These are phyloP conservation scores for Hordeum pubiflorum DNA, from an alignment of 202 grass and related monocot species.

Conservation along the genomic window DNA sequence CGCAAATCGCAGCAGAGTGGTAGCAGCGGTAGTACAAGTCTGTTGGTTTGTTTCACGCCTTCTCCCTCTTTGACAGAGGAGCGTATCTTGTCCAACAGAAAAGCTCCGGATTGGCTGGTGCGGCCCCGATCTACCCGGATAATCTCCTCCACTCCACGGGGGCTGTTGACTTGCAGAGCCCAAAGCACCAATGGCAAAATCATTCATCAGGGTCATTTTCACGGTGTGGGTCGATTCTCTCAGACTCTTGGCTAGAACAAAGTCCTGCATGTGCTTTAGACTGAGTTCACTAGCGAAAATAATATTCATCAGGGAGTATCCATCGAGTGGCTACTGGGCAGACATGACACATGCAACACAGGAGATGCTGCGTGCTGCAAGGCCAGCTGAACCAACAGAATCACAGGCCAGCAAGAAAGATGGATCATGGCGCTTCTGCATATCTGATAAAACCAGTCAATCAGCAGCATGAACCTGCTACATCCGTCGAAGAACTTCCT, in stretches of 20 bases:
- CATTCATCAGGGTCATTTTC: slow-evolving; percentile 7
- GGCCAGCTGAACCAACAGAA: too few relatives aligned
- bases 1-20: neutral
- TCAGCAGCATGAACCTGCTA: neutral
- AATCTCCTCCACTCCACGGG: neutral
- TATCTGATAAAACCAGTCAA: neutral
- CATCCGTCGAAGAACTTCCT: neutral
- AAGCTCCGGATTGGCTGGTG: neutral
- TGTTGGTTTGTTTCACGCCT: neutral
- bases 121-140: slow-evolving; percentile 5
- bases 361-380: neutral
- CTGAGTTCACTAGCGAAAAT: neutral
- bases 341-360: neutral
- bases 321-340: neutral
- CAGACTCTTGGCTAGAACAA: neutral
- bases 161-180: slow-evolving; percentile 9
- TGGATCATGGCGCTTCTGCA: neutral
- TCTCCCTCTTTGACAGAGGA: neutral
- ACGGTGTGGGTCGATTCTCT: neutral
- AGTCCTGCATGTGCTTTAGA: slow-evolving; percentile 16
- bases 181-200: neutral
- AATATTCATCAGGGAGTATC: neutral
- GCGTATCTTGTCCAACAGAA: neutral
- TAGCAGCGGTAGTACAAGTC: neutral
- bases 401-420: neutral